Percentiles rank a stretch among this genome's conserved stretches.
Conservation (phyloP, 257 asterid genomes). For the Nemophila menziesii region DNA sequence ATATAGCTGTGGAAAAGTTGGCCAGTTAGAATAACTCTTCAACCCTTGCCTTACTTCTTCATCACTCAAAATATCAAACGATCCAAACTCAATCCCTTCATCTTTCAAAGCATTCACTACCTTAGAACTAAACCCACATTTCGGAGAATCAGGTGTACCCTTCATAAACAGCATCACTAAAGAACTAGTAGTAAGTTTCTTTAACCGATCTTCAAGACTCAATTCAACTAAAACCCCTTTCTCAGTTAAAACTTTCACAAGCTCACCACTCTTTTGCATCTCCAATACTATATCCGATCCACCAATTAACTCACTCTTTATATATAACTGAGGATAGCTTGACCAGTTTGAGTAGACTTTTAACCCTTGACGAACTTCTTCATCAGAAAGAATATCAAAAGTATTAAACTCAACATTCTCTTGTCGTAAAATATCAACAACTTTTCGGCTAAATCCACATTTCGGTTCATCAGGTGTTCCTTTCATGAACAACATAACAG, state of each 20-base stretch:
- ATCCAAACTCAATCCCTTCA: slow-evolving; percentile 62
- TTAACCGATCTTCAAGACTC: slow-evolving; percentile 52
- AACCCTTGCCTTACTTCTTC: slow-evolving; percentile 93
- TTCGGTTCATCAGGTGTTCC: slow-evolving; percentile 75
- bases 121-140: slow-evolving; percentile 90
- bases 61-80: slow-evolving; percentile 69
- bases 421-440: slow-evolving; percentile 65
- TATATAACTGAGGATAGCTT: slow-evolving; percentile 87
- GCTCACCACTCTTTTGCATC: slow-evolving; percentile 99
- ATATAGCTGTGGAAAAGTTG: slow-evolving; percentile 89
- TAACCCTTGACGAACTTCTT: slow-evolving; percentile 90
- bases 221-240: slow-evolving; percentile 43
- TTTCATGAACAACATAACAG: slow-evolving; percentile 86
- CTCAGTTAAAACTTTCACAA: slow-evolving; percentile 48
- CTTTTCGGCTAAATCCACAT: slow-evolving; percentile 93
- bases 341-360: slow-evolving; percentile 96
- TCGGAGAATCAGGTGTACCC: slow-evolving; percentile 75
- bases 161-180: slow-evolving; percentile 79
- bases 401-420: slow-evolving; percentile 61
- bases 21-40: slow-evolving; percentile 88
- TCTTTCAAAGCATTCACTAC: slow-evolving; percentile 66
- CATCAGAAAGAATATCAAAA: slow-evolving; percentile 76
- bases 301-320: slow-evolving; percentile 77
- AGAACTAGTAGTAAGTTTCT: slow-evolving; percentile 39
- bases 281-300: slow-evolving; percentile 97